Conservation (phyloP, 495 filamentous ascomycete species). For the Neurospora hispaniola region DNA sequence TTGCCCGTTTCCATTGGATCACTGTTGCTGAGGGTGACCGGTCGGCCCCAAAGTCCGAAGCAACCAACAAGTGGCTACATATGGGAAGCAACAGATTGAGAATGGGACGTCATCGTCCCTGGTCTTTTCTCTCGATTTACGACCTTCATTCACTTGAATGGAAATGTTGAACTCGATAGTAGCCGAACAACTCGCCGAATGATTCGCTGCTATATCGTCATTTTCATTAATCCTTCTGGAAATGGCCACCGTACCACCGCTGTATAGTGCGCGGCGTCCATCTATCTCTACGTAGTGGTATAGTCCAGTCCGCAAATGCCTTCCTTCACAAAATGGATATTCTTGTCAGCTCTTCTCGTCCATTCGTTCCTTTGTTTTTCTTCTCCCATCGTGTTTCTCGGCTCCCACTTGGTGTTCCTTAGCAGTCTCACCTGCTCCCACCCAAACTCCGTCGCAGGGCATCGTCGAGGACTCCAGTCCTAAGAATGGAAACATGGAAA, state of each 20-base stretch:
- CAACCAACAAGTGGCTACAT: background rate
- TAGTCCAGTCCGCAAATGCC: background rate
- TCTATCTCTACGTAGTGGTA: background rate
- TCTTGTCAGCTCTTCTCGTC: background rate
- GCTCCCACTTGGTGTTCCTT: background rate
- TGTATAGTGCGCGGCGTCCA: background rate
- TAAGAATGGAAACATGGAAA: background rate
- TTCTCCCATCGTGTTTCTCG: background rate
- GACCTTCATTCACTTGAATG: background rate
- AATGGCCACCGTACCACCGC: background rate
- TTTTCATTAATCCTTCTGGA: background rate
- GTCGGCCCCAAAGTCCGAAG: background rate
- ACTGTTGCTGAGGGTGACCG: background rate
- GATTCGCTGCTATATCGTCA: background rate
- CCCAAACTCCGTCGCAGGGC: background rate
- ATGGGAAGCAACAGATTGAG: background rate
- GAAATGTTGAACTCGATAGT: background rate
- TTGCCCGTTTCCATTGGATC: background rate
- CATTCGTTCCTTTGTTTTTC: background rate
- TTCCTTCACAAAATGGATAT: background rate
- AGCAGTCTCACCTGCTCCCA: background rate
- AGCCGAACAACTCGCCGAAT: background rate
- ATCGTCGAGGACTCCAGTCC: background rate
- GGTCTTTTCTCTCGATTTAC: background rate
- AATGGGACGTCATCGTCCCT: background rate